Base-by-base conservation (phyloP, 257 asterid genomes). In the Eucommia ulmoides region DNA sequence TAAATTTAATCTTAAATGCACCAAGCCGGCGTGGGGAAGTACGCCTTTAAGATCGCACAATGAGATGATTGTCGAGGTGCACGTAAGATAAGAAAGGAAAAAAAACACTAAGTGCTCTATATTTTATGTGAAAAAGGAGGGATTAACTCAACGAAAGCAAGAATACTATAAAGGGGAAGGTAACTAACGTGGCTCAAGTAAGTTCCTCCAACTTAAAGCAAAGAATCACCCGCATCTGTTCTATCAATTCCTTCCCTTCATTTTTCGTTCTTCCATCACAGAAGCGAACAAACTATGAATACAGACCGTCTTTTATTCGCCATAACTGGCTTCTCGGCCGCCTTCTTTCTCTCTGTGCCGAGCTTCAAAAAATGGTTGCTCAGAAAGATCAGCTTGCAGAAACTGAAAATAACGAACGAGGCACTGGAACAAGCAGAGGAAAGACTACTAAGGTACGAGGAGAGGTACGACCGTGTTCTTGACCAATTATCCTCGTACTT, bases 381-480 rank as follows among this genome's bases (percentile, higher is more conserved):
- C 15, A 50, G 65, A 33, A 50, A 50, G 20, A 54, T 49, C 1
- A 46, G 44, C 8, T 26, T n/a, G 17, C 59, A 60, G 47, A 74
- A 74, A 50, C 19, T 60, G 22, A 61, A 55, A 56, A 41, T 65
- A 12, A 38, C 69, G 19, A 54, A 47, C 15, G 59, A 73, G 38
- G 71, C 71, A 33, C 38, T 74, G 65, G 56, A 50, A 23, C 45
- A 25, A 62, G 80, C 80, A 1, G 80, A 74, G 22, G 57, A 41
- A 21, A 63, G 65, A 46, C 54, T 51, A 0, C 22, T 24, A 19
- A 56, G 58, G 41, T 64, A 69, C 10, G 67, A 74, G 58, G 74
- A 77, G 49, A 64, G 85, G 35, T 80, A 76, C 7, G 84, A 71
- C 16, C 45, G 22, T 18, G 57, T 80, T 33, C 72, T 80, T 16